Evolutionary conservation across 805 yeast species (phyloP).

Genomic region (Isabelozyma gotoi): DNA sequence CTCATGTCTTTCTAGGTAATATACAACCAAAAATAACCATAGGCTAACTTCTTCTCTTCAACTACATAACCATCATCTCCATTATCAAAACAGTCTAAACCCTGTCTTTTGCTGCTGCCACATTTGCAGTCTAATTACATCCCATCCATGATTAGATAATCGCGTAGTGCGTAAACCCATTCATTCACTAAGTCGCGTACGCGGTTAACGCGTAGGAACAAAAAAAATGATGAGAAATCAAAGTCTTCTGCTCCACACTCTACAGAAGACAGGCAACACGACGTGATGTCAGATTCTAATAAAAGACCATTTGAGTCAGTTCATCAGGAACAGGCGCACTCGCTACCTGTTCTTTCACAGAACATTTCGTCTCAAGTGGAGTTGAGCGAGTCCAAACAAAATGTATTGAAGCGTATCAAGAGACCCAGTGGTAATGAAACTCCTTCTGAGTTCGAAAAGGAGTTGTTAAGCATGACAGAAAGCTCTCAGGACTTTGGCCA

Average conservation of each 20-base stretch:
- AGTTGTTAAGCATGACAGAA: conserved; percentile 36
- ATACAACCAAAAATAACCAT: no score
- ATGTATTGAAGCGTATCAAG: conserved; percentile 32
- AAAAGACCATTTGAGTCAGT: conserved; percentile 11
- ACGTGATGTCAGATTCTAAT: not conserved
- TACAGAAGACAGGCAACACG: not conserved
- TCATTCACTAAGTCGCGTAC: not conserved
- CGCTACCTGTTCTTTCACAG: conserved; percentile 32
- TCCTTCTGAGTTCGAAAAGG: conserved; percentile 42
- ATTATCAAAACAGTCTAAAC: no score
- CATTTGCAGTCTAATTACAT: no score
- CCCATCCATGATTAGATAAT: no score
- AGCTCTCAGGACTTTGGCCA: conserved; percentile 20
- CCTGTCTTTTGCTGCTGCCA: no score
- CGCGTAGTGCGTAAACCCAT: not conserved
- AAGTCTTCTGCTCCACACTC: not conserved
- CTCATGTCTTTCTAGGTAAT: no score
- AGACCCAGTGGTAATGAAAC: conserved; percentile 32
- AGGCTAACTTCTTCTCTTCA: no score
- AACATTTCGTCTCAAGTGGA: conserved; percentile 18
- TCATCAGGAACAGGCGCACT: conserved; percentile 27
- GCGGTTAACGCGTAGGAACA: not conserved
- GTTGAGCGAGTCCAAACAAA: conserved; percentile 28
- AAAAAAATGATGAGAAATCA: not conserved
- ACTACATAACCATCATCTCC: no score